These are phyloP conservation scores for Phytophthora lateralis DNA, from an alignment of 352 stramenopile species.

Conservation along the genomic window DNA sequence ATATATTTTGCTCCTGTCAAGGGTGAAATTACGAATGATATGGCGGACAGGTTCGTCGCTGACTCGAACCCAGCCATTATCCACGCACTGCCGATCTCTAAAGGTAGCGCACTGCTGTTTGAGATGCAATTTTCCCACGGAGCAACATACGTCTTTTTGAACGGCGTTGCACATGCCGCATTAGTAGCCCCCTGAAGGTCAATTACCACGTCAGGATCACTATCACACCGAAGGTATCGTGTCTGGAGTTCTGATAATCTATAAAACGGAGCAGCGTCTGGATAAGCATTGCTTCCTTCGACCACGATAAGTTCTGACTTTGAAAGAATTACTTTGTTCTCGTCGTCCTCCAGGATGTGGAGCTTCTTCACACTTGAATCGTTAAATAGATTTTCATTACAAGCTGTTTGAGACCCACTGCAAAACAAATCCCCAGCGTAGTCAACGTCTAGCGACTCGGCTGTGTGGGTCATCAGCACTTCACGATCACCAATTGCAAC, in stretches of 20 bases:
- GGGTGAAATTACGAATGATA: slow-evolving; percentile 45
- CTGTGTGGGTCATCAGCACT: slow-evolving; percentile 52
- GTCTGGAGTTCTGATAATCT: slow-evolving; percentile 30
- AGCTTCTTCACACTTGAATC: slow-evolving; percentile 57
- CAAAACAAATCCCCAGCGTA: slow-evolving; percentile 49
- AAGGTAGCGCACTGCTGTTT: slow-evolving; percentile 31
- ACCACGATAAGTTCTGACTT: slow-evolving; percentile 41
- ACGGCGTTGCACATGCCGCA: slow-evolving; percentile 18
- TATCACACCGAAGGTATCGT: slow-evolving; percentile 43
- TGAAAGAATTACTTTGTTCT: slow-evolving; percentile 65
- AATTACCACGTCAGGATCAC: slow-evolving; percentile 22
- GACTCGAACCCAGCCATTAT: slow-evolving; percentile 54
- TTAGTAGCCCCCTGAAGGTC: slow-evolving; percentile 2
- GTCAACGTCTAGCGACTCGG: slow-evolving; percentile 49
- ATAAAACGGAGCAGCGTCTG: slow-evolving; percentile 40
- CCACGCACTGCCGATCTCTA: slow-evolving; percentile 58
- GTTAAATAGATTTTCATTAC: slow-evolving; percentile 47
- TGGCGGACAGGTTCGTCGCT: slow-evolving; percentile 41
- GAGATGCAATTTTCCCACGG: slow-evolving; percentile 51
- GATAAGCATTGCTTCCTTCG: slow-evolving; percentile 62
- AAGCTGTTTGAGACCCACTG: slow-evolving; percentile 12
- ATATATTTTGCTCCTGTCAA: slow-evolving; percentile 57
- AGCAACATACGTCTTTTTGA: slow-evolving; percentile 7
- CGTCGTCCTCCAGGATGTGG: slow-evolving; percentile 62
- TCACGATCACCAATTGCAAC: slow-evolving; percentile 60